These are phyloP conservation scores for Suillus spraguei DNA, from an alignment of 768 basidiomycete species.

Conservation along the genomic window DNA sequence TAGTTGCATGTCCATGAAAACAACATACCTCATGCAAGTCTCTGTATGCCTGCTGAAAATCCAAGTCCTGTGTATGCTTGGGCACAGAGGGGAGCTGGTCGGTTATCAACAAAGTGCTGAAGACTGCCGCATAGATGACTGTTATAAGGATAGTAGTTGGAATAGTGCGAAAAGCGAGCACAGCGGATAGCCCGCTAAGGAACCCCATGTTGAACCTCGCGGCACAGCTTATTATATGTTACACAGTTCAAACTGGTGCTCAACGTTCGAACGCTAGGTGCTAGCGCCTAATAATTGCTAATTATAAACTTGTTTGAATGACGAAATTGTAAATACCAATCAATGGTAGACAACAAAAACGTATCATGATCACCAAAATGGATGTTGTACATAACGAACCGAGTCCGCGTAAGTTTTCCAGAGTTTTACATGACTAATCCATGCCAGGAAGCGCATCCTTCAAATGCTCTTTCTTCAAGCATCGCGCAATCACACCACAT, in stretches of 20 bases:
- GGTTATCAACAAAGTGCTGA: slow-evolving; percentile 48
- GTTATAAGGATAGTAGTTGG: slow-evolving; percentile 50
- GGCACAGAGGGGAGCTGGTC: slow-evolving; percentile 52
- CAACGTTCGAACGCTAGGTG: background rate
- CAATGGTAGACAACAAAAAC: background rate
- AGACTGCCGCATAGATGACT: slow-evolving; percentile 50
- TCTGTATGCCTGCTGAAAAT: slow-evolving; percentile 55
- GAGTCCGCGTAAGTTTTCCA: background rate
- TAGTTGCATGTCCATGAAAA: background rate
- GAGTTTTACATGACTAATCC: background rate
- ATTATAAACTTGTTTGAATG: background rate
- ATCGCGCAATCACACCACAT: slow-evolving; percentile 21
- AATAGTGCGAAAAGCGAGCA: slow-evolving; percentile 40
- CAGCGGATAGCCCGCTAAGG: slow-evolving; percentile 23
- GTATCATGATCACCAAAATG: background rate
- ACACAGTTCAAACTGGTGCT: background rate
- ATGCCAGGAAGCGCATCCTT: slow-evolving; percentile 24
- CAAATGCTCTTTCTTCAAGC: slow-evolving; percentile 24
- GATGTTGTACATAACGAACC: background rate
- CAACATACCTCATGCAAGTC: slow-evolving; percentile 56
- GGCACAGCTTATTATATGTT: background rate
- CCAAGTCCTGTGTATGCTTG: slow-evolving; percentile 43
- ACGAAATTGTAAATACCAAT: background rate
- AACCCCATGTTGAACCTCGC: slow-evolving; percentile 24
- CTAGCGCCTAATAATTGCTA: background rate